Conservation (phyloP, 1,284 basidiomycete species). For the Tylopilus sp. region DNA sequence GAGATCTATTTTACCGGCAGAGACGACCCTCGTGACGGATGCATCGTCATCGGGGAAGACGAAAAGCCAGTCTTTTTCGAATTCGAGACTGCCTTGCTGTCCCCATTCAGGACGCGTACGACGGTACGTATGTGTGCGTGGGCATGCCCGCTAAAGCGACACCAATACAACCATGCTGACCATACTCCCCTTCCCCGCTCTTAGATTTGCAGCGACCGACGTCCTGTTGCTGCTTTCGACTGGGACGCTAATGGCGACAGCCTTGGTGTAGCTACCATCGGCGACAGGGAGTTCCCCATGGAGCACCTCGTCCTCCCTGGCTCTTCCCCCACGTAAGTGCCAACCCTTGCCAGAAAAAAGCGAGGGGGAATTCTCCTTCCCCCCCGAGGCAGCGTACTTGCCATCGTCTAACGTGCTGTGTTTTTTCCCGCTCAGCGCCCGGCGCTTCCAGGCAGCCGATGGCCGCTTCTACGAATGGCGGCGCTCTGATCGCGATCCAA, state of each 20-base stretch:
- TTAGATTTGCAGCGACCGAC: constrained; percentile 46
- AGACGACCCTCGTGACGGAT: constrained; percentile 59
- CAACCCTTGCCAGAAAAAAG: not conserved
- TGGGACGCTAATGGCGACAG: constrained; percentile 52
- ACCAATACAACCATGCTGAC: not conserved
- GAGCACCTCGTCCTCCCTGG: constrained; percentile 54
- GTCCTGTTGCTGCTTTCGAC: constrained; percentile 55
- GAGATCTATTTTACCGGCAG: constrained; percentile 65
- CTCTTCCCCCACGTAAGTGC: constrained; percentile 42
- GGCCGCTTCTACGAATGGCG: constrained; percentile 60
- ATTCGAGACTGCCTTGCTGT: constrained; percentile 50
- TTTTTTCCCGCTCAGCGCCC: constrained; percentile 40
- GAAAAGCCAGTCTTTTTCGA: constrained; percentile 55
- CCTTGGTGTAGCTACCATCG: constrained; percentile 55
- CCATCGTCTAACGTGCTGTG: too few species aligned
- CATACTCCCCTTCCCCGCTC: not conserved
- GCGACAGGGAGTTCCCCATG: constrained; percentile 54
- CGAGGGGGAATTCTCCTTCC: not conserved
- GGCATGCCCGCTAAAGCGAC: not conserved
- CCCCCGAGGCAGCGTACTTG: too few species aligned
- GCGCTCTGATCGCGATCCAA: constrained; percentile 40
- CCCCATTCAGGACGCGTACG: constrained; percentile 39
- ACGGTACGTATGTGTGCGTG: constrained; percentile 40
- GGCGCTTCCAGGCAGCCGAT: constrained; percentile 53
- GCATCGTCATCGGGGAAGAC: constrained; percentile 63